phyloP scores from a whole-genome alignment of 1,284 basidiomycete species.

The Tilletia setariae region DNA sequence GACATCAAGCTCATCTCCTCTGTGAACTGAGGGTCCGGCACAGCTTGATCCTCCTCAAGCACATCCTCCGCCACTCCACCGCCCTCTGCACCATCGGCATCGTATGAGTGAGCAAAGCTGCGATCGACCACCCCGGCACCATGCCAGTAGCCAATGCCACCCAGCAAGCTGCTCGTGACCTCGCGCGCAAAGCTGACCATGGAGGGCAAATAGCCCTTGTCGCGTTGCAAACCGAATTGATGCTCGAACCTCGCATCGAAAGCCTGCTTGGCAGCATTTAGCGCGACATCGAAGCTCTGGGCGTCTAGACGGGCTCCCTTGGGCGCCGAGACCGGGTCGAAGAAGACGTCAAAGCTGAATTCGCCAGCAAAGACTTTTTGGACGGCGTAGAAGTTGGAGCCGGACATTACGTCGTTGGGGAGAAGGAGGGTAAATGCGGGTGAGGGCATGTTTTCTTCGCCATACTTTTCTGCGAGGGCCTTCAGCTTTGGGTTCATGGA shows the following conservation, averaged over 20 bases:
- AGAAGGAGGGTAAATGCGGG: slow-evolving; percentile 74
- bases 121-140: slow-evolving; percentile 83
- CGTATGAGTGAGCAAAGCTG: slow-evolving; percentile 81
- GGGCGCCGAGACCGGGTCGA: slow-evolving; percentile 67
- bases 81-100: slow-evolving; percentile 58
- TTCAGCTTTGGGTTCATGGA: slow-evolving; percentile 65
- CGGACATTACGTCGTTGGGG: slow-evolving; percentile 68
- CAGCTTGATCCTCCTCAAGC: slow-evolving; percentile 33
- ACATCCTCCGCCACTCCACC: slow-evolving; percentile 39
- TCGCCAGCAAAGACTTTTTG: slow-evolving; percentile 77
- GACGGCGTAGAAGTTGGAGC: slow-evolving; percentile 76
- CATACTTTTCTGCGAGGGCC: slow-evolving; percentile 62
- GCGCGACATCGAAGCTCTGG: slow-evolving; percentile 63
- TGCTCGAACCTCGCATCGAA: slow-evolving; percentile 69
- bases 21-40: slow-evolving; percentile 65
- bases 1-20: slow-evolving; percentile 73
- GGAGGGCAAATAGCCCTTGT: slow-evolving; percentile 48
- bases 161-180: slow-evolving; percentile 81
- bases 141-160: slow-evolving; percentile 90
- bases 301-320: slow-evolving; percentile 64
- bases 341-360: slow-evolving; percentile 82
- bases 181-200: slow-evolving; percentile 69
- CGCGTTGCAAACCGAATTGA: slow-evolving; percentile 63
- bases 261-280: slow-evolving; percentile 65
- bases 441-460: slow-evolving; percentile 63